Base-by-base conservation (phyloP, 208 protist species). In the Acanthamoeba rhysodes region DNA sequence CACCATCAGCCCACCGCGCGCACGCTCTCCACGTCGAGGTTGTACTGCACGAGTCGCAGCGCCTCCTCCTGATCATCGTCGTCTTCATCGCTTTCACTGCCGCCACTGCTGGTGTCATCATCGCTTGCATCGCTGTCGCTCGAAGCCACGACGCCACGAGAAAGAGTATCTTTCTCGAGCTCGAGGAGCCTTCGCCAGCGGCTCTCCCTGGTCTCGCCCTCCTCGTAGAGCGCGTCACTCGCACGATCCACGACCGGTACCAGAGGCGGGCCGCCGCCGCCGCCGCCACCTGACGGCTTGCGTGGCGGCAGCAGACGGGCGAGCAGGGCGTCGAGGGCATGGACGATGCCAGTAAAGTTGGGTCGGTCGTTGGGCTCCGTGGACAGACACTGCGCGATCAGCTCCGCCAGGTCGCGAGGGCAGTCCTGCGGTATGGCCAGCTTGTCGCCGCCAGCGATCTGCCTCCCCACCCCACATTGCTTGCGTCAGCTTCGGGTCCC, bases 241-340 rank as follows among this genome's bases (percentile, higher is more conserved):
- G 45, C 45, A 48, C 45, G 45, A 9, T 48, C 45, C 45, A 48
- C 45, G 2, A 48, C 2, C 0, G 45, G 45, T 45, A 7, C 62
- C 20, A 10, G 62, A 7, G 62, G 4, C 62, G 62, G 62, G n/a
- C 24, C 62, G 27, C 14, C 0, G 6, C 57, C 22, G 7, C 14
- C 20, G 6, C 57, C 22, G 7, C 57, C 57, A 64, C 57, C 1
- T 70, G 62, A 12, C 9, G 62, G 57, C 57, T 10, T 64, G 57
- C 57, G 57, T 24, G 20, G 57, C 57, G 20, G 57, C 22, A 24
- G 14, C 57, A 80, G 37, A 4, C 45, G 72, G 24, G 72, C 34
- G n/a, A 80, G 72, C 70, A 78, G 70, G 34, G 32, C 20, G 70
- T 78, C 70, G n/a, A 78, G 70, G n/a, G n/a, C 70, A 1, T 45